phyloP scores from a whole-genome alignment of 768 basidiomycete species.

The Mycena polygramma region DNA sequence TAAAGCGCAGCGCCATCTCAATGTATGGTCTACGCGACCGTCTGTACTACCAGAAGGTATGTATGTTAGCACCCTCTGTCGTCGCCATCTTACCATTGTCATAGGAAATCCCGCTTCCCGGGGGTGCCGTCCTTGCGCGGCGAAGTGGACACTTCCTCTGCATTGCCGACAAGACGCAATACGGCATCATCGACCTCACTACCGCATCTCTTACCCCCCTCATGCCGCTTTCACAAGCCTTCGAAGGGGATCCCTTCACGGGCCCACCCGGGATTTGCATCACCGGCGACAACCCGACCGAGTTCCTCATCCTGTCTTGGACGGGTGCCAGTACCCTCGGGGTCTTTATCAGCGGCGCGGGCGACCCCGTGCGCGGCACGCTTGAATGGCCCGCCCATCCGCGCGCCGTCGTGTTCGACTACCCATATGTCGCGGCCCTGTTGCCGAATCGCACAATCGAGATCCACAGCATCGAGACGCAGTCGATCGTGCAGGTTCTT shows the following conservation, averaged over 20 bases:
- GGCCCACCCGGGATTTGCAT: constrained; percentile 82
- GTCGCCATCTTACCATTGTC: background rate
- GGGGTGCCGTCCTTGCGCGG: constrained; percentile 69
- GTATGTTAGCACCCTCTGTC: background rate
- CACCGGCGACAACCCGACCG: constrained; percentile 68
- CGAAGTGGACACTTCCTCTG: constrained; percentile 76
- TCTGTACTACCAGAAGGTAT: constrained; percentile 71
- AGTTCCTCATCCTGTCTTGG: constrained; percentile 90
- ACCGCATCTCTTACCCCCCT: constrained; percentile 77
- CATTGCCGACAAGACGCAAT: constrained; percentile 78
- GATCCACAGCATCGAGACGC: constrained; percentile 85
- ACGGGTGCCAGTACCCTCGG: constrained; percentile 87
- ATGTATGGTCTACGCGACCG: constrained; percentile 77
- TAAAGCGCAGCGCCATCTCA: constrained; percentile 75
- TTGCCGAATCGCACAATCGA: constrained; percentile 84
- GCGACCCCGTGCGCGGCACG: constrained; percentile 92
- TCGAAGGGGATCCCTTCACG: constrained; percentile 51
- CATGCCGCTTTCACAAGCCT: constrained; percentile 83
- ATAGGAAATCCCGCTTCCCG: constrained; percentile 80
- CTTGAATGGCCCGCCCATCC: constrained; percentile 89
- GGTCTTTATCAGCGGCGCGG: constrained; percentile 85
- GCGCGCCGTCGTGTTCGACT: constrained; percentile 73
- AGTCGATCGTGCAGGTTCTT: constrained; percentile 78
- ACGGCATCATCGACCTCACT: constrained; percentile 86
- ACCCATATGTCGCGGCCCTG: constrained; percentile 84